A percentile compares a stretch with the other conserved stretches of the same genome.
phyloP scores from a whole-genome alignment of 2,329 filamentous ascomycete genomes.

The Paraconiothyrium brasiliense region DNA sequence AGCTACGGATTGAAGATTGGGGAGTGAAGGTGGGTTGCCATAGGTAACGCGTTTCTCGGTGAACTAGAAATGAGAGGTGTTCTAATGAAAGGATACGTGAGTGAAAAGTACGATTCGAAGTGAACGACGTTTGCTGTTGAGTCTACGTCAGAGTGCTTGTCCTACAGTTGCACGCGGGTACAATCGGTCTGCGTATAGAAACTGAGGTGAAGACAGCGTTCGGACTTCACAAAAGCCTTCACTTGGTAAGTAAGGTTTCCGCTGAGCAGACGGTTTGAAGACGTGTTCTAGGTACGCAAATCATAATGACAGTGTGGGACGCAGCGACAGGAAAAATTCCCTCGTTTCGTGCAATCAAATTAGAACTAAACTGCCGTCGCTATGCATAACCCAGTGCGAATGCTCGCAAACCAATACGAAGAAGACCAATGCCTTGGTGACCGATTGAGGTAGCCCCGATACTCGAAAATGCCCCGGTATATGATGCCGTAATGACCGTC shows the following conservation, averaged over 20 bases:
- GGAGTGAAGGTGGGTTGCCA: background rate
- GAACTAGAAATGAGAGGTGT: background rate
- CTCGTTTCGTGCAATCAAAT: background rate
- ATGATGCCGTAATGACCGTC: background rate
- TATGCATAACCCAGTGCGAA: background rate
- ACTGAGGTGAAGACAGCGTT: too few species aligned
- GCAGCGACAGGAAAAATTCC: background rate
- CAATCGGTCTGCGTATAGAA: background rate
- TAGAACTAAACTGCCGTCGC: slow-evolving; percentile 2
- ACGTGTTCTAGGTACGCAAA: too few species aligned
- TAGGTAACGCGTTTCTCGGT: background rate
- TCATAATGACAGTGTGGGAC: background rate
- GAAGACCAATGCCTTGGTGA: too few species aligned
- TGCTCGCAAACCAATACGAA: background rate
- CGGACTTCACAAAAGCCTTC: too few species aligned
- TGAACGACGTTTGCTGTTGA: background rate
- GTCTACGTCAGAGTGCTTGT: too few species aligned
- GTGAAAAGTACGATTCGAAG: background rate
- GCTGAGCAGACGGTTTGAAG: too few species aligned
- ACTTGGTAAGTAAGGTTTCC: too few species aligned
- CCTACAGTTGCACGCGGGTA: background rate
- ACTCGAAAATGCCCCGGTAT: background rate
- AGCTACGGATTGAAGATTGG: background rate
- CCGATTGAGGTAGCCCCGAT: background rate
- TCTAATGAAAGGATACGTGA: background rate